Evolutionary conservation across 75 land plant species (phyloP).

Genomic region (Isoetes taiwanensis): DNA sequence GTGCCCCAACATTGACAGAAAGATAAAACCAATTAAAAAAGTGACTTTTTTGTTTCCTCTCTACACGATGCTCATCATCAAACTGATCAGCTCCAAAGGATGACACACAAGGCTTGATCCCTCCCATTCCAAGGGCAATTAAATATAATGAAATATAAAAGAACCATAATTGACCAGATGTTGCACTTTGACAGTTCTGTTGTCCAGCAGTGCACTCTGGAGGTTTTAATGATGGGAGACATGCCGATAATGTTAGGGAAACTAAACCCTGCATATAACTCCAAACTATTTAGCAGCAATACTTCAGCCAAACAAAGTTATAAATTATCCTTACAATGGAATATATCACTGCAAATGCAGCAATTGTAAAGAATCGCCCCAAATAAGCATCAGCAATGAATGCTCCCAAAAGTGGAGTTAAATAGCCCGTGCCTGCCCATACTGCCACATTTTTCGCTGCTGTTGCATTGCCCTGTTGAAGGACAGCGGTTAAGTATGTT

Average conservation of each 20-base stretch:
- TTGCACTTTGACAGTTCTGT: conserved; percentile 12
- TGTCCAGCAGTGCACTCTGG: conserved; percentile 1
- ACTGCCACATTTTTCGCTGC: not conserved
- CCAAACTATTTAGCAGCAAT: too few relatives aligned
- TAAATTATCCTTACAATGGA: not conserved
- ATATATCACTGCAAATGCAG: not conserved
- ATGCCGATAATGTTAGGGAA: conserved; percentile 23
- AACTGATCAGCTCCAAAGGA: conserved; percentile 34
- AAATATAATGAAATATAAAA: conserved; percentile 17
- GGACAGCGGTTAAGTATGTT: not conserved
- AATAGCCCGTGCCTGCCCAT: conserved; percentile 5
- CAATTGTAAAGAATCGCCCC: not conserved
- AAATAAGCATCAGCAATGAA: not conserved
- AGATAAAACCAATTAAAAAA: conserved; percentile 46
- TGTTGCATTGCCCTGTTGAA: not conserved
- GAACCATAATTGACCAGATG: conserved; percentile 8
- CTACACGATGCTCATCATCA: conserved; percentile 15
- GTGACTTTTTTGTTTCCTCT: conserved; percentile 12
- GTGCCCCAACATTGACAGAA: conserved; percentile 25
- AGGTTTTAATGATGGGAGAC: conserved; percentile 14
- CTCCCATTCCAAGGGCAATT: conserved; percentile 30
- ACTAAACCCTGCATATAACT: conserved; percentile 41
- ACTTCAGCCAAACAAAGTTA: too few relatives aligned
- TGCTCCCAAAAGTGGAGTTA: not conserved
- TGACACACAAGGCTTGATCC: conserved; percentile 24